A percentile compares a stretch with the other conserved stretches of the same genome.
These are phyloP conservation scores for Mesostigma viride DNA, from an alignment of 139 green algal genomes.

Conservation along the genomic window DNA sequence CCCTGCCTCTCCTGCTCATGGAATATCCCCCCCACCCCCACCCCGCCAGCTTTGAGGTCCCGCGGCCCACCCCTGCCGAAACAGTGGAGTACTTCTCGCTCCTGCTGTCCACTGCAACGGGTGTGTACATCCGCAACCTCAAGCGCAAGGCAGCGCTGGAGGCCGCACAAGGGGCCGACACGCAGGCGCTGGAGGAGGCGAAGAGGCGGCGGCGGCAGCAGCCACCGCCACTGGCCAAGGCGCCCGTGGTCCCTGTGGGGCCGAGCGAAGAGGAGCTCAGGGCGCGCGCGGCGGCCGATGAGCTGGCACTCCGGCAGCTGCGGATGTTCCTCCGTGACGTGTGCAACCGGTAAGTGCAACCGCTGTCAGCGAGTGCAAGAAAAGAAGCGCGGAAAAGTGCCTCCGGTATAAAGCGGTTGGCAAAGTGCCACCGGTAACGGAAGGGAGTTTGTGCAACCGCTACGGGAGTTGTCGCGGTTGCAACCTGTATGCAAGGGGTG, in stretches of 20 bases:
- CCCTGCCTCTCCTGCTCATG: background rate
- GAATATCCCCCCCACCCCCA: background rate
- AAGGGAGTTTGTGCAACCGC: too few species aligned
- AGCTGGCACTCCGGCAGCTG: constrained; percentile 18
- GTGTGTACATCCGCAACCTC: background rate
- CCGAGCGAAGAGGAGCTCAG: constrained; percentile 19
- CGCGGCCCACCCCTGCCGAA: background rate
- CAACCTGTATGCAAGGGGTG: too few species aligned
- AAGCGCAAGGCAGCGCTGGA: background rate
- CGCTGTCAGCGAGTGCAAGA: too few species aligned
- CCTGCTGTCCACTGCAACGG: background rate
- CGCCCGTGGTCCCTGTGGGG: background rate
- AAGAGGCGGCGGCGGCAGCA: too few species aligned
- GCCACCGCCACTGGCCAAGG: constrained; percentile 16
- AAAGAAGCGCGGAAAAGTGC: too few species aligned
- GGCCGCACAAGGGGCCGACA: too few species aligned
- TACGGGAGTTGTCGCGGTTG: too few species aligned
- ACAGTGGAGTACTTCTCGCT: constrained; percentile 15
- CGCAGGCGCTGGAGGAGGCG: too few species aligned
- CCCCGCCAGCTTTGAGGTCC: constrained; percentile 4
- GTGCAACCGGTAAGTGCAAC: constrained; percentile 27
- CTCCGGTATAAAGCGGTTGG: too few species aligned
- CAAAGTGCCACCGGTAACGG: too few species aligned
- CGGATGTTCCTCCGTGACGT: constrained; percentile 30
- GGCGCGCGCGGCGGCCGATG: constrained; percentile 13